phyloP scores from a whole-genome alignment of 768 basidiomycete species.

The Coprinopsis marcescibilis region DNA sequence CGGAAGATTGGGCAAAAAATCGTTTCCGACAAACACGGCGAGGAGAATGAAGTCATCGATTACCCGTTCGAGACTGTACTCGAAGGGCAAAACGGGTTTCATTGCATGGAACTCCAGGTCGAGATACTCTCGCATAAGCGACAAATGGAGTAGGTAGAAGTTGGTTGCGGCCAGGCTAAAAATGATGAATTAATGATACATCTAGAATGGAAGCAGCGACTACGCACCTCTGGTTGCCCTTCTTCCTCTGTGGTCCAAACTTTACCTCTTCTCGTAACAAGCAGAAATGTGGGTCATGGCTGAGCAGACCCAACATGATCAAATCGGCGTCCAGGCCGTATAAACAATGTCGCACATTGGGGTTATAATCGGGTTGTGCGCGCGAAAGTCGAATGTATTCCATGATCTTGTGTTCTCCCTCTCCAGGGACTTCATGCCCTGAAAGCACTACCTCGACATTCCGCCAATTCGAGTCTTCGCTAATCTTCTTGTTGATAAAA shows the following conservation, averaged over 20 bases:
- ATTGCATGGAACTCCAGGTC: constrained; percentile 89
- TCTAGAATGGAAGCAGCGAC: background rate
- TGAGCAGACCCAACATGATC: constrained; percentile 95
- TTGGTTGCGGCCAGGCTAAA: constrained; percentile 67
- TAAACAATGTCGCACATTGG: constrained; percentile 94
- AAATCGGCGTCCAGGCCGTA: constrained; percentile 98
- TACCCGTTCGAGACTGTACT: constrained; percentile 86
- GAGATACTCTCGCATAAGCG: constrained; percentile 93
- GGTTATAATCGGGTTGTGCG: constrained; percentile 94
- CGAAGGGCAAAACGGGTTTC: constrained; percentile 60
- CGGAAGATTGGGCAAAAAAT: constrained; percentile 94
- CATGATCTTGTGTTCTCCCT: constrained; percentile 99
- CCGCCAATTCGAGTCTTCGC: constrained; percentile 94
- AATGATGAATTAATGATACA: constrained; percentile 17
- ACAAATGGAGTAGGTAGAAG: constrained; percentile 94
- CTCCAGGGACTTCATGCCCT: constrained; percentile 97
- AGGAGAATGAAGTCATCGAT: constrained; percentile 98
- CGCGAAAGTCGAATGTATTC: constrained; percentile 94
- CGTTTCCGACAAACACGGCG: constrained; percentile 96
- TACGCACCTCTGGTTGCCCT: constrained; percentile 48
- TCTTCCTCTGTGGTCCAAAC: constrained; percentile 83
- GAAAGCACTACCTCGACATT: constrained; percentile 89
- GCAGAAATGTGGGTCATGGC: constrained; percentile 99
- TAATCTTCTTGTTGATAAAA: constrained; percentile 97
- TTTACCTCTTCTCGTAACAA: constrained; percentile 96